Evolutionary conservation across 352 stramenopile species (phyloP).

Genomic region (Bremia lactucae): DNA sequence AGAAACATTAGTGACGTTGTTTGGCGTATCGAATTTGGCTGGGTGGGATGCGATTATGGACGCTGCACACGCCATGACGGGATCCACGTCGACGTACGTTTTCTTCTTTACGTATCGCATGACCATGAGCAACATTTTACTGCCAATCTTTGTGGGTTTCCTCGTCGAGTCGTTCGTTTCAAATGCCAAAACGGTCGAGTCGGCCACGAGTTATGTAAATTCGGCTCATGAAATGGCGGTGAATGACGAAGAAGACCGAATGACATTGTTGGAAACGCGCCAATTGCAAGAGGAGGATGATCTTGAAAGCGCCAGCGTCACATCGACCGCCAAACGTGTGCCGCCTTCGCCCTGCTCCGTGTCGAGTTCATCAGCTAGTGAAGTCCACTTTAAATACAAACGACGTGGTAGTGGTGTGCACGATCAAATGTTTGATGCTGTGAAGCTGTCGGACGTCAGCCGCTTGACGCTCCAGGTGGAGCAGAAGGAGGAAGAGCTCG

Average conservation of each 20-base stretch:
- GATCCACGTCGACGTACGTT: constrained; percentile 46
- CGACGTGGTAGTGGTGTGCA: constrained; percentile 59
- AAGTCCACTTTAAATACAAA: constrained; percentile 63
- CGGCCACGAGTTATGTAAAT: constrained; percentile 50
- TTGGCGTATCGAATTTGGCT: constrained; percentile 61
- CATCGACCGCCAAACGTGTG: not conserved
- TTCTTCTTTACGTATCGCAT: constrained; percentile 83
- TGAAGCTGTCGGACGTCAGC: constrained; percentile 64
- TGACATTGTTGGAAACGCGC: constrained; percentile 37
- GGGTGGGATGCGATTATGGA: constrained; percentile 80
- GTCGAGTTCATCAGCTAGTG: constrained; percentile 35
- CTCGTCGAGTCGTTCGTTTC: constrained; percentile 77
- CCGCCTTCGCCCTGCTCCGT: constrained; percentile 26
- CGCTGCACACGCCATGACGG: constrained; percentile 54
- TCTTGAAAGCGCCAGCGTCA: constrained; percentile 1
- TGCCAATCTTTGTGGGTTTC: constrained; percentile 82
- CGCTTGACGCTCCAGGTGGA: constrained; percentile 52
- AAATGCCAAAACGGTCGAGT: constrained; percentile 61
- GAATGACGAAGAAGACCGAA: constrained; percentile 40
- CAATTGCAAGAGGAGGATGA: constrained; percentile 26
- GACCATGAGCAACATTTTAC: constrained; percentile 69
- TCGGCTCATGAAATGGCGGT: constrained; percentile 27
- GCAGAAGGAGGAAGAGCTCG: constrained; percentile 60
- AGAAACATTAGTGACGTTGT: constrained; percentile 65
- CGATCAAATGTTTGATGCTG: constrained; percentile 74